Conservation (phyloP, 768 basidiomycete species). For the Gyrodon lividus region DNA sequence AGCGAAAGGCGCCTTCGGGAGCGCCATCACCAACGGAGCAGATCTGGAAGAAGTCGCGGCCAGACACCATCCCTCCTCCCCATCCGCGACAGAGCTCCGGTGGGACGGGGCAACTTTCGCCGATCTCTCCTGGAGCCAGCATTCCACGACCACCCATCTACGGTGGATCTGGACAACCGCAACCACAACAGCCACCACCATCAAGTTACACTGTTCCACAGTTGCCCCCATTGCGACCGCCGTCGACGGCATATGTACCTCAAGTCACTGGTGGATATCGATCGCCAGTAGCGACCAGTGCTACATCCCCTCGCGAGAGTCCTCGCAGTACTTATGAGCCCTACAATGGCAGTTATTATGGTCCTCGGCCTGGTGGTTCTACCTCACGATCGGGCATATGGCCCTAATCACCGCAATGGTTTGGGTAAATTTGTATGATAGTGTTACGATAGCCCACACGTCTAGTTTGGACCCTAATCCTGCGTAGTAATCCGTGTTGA, state of each 20-base stretch:
- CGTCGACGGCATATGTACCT: constrained; percentile 17
- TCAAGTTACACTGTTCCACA: constrained; percentile 21
- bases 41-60: constrained; percentile 70
- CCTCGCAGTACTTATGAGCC: constrained; percentile 24
- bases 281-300: constrained; percentile 17
- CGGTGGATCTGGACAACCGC: constrained; percentile 6
- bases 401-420: constrained; percentile 21
- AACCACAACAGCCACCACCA: constrained; percentile 13
- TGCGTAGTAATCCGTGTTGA: constrained; percentile 6
- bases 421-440: constrained; percentile 16
- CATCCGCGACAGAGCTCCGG: constrained; percentile 10
- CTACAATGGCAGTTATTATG: constrained; percentile 26
- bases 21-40: constrained; percentile 56
- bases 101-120: constrained; percentile 15
- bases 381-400: constrained; percentile 24
- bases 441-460: constrained; percentile 12
- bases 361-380: constrained; percentile 19
- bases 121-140: constrained; percentile 25
- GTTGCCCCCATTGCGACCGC: constrained; percentile 30
- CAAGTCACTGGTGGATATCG: constrained; percentile 20
- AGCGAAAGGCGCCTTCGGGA: constrained; percentile 59
- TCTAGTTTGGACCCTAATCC: constrained; percentile 17
- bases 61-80: constrained; percentile 24
- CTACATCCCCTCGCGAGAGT: constrained; percentile 16
- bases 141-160: constrained; percentile 12